Base-by-base conservation (phyloP, 345 rosid species). In the Eucalyptus pumila region DNA sequence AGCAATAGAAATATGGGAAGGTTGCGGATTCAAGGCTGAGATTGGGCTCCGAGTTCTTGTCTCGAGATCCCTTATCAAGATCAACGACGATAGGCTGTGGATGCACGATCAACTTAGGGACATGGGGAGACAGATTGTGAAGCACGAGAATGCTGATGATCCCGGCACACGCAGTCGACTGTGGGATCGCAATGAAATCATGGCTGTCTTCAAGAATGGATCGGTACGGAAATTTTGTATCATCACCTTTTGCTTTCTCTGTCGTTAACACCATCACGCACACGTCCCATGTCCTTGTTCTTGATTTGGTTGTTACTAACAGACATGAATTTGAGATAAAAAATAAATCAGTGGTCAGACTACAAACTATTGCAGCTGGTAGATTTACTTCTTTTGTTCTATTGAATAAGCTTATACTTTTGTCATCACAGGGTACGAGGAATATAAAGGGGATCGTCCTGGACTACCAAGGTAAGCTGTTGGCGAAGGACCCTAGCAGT, bases 41-140 rank as follows among this genome's bases (percentile, higher is more conserved):
- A 93, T 86, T 24, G 92, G 92, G 23, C 89, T 97, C 60, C 83
- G 42, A 81, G 93, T 52, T 69, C 96, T 96, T 8, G 54, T 86
- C n/a, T 91, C 88, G 87, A 97, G 90, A 93, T 95, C 95, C 87
- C 96, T 97, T n/a, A 19, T 97, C 48, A 96, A 93, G 90, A 86
- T 94, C 27, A 87, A 88, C 12, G 23, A 69, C 6, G 24, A 85
- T 52, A 89, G 85, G 42, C 69, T 97, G 50, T 93, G 96, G 96
- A 93, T 95, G 95, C 99, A 97, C 87, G 98, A 97, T 92, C 96
- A 92, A 87, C 90, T 97, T 34, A 92, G 91, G 86, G 97, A 97
- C 89, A 97, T 97, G 99, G 99, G 95, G 86, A 93, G 94, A 88
- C 92, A 94, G 85, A 93, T 97, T 50, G 96, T 90, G 83, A 88